These are phyloP conservation scores for Planoprotostelium fungivorum DNA, from an alignment of 78 protist species.

Conservation along the genomic window DNA sequence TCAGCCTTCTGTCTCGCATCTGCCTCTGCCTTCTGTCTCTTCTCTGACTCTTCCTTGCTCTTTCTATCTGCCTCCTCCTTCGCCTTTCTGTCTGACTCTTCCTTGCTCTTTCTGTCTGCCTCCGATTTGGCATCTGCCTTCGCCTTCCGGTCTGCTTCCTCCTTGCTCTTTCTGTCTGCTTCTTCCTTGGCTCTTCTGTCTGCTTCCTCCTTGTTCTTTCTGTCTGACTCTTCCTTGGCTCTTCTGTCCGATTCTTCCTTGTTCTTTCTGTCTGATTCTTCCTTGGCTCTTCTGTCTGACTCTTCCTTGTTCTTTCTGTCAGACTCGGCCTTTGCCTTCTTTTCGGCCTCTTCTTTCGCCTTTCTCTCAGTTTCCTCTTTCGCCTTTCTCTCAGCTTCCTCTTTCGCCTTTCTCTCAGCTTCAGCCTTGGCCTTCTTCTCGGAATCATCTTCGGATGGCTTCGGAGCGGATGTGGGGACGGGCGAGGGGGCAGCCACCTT, in stretches of 20 bases:
- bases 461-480: background rate
- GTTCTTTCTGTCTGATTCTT: too few relatives aligned
- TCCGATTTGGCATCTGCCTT: background rate
- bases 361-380: background rate
- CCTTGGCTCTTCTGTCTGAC: background rate
- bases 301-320: background rate
- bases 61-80: conserved; percentile 4
- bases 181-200: background rate
- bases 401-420: background rate
- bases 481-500: too few relatives aligned
- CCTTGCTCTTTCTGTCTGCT: background rate
- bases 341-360: background rate
- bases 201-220: background rate
- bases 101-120: background rate
- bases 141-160: background rate
- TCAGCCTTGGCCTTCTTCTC: background rate
- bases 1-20: background rate
- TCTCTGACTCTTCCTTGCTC: background rate
- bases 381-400: background rate
- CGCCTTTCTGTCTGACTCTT: background rate
- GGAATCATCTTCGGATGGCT: background rate
- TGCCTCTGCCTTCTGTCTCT: background rate
- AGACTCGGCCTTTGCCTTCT: background rate
- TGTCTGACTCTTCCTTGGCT: too few relatives aligned
- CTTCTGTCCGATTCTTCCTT: too few relatives aligned